A percentile compares a stretch with the other conserved stretches of the same genome.
Evolutionary conservation across 805 yeast species (phyloP).

Genomic region (Nakazawaea populi): DNA sequence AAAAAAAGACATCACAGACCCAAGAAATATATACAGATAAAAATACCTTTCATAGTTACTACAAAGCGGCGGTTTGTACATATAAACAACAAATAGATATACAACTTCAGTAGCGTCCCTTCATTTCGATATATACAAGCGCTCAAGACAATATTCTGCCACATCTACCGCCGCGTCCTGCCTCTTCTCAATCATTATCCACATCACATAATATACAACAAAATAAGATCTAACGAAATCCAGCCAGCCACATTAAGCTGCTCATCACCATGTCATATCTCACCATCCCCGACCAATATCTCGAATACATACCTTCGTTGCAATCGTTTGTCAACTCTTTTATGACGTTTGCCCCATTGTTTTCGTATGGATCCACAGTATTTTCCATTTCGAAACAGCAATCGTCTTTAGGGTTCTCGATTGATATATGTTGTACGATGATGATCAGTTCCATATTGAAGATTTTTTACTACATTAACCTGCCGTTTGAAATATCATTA

Average conservation of each 20-base stretch:
- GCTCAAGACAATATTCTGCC: too few species aligned
- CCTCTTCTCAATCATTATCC: too few species aligned
- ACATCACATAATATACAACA: too few species aligned
- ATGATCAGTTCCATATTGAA: conserved; percentile 67
- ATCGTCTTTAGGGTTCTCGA: conserved; percentile 74
- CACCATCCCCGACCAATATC: conserved; percentile 9
- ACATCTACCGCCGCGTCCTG: too few species aligned
- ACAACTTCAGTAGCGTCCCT: too few species aligned
- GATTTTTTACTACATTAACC: conserved; percentile 69
- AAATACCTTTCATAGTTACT: too few species aligned
- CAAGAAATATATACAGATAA: too few species aligned
- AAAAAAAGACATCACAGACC: too few species aligned
- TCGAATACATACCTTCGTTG: conserved; percentile 24
- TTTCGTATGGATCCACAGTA: conserved; percentile 84
- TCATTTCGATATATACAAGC: too few species aligned
- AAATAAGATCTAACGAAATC: too few species aligned
- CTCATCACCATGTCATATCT: conserved; percentile 5
- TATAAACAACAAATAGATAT: too few species aligned
- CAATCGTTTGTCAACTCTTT: conserved; percentile 56
- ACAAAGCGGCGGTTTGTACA: too few species aligned
- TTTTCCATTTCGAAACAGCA: conserved; percentile 56
- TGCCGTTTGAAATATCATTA: conserved; percentile 77
- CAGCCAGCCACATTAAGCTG: not conserved
- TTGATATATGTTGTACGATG: conserved; percentile 94
- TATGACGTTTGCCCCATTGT: conserved; percentile 75